Evolutionary conservation across 805 yeast genomes (phyloP), one percentile per base, ranked within the genome.

Genomic region (Scheffersomyces lignosus): DNA sequence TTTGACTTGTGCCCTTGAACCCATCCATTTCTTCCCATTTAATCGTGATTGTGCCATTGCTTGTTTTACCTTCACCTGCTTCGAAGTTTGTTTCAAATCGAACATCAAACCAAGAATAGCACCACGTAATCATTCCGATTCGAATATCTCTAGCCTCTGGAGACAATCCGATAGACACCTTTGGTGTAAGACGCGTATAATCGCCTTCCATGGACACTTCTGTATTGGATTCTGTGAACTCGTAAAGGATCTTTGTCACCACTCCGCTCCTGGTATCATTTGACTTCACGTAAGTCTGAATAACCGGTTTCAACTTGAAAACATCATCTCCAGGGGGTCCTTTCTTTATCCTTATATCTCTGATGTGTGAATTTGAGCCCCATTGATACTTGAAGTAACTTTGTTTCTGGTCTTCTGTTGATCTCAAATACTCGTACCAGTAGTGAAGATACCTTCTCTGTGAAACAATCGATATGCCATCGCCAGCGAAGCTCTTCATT

Each of bases 391-490:
- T n/a, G n/a, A n/a, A n/a, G 15, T 8, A 31, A 16, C 23, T n/a
- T 12, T 20, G 12, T 10, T 4, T 25, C 18, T 12, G 15, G 27
- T 27, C 17, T 22, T 22, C 24, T 7, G 23, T 4, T 3, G 20
- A 14, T 18, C 31, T 16, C 22, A 54, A 33, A 27, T 35, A 46
- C 14, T 15, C 18, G 23, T 44, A 38, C 66, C 77, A 80, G 54
- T 91, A 91, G 4, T 60, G 48, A 22, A 89, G 61, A 51, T 80
- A 87, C 30, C 91, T 56, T 17, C 70, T 55, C 58, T 91, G 97
- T 4, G 90, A 80, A 13, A 49, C 42, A 22, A 87, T 86, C 0
- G 87, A 76, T 1, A 91, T 81, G 0, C 96, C 96, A 8, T 62
- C 58, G 2, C 83, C 81, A 30, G 79, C 71, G 4, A 73, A 66